A percentile compares a stretch with the other conserved stretches of the same genome.
These are phyloP conservation scores for Pistacia vera DNA, from an alignment of 345 rosid species.

Conservation along the genomic window DNA sequence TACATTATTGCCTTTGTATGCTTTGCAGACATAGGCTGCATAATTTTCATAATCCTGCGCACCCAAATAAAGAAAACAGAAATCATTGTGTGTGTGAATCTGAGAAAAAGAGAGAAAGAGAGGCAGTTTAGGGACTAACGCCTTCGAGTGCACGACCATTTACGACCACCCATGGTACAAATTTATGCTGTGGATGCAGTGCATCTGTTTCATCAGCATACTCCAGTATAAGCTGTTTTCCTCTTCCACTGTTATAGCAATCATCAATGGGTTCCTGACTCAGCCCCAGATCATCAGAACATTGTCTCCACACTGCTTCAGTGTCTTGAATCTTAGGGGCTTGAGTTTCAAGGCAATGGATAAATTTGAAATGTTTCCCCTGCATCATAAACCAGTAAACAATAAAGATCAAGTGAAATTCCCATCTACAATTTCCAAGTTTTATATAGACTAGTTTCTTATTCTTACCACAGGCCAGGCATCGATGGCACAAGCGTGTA, in stretches of 20 bases:
- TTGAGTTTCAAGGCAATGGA: conserved; percentile 42
- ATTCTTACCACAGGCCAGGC: conserved; percentile 48
- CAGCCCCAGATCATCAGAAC: conserved; percentile 24
- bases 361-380: conserved; percentile 51
- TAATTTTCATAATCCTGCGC: conserved; percentile 35
- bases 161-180: conserved; percentile 53
- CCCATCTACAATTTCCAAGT: background rate
- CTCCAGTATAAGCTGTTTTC: conserved; percentile 38
- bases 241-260: conserved; percentile 49
- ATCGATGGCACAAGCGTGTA: conserved; percentile 64
- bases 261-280: conserved; percentile 30
- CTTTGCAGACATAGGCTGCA: conserved; percentile 34
- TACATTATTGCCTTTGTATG: conserved; percentile 25
- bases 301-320: conserved; percentile 30
- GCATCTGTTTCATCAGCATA: conserved; percentile 40
- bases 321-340: background rate
- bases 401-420: background rate
- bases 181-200: conserved; percentile 44
- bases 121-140: conserved; percentile 14
- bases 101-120: background rate
- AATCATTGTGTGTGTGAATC: background rate
- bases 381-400: conserved; percentile 21
- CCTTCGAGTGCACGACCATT: conserved; percentile 35
- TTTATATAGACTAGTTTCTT: background rate
- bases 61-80: background rate